These are phyloP conservation scores for Aureobasidium sp. DNA, from an alignment of 2,329 filamentous ascomycete species.

Conservation along the genomic window DNA sequence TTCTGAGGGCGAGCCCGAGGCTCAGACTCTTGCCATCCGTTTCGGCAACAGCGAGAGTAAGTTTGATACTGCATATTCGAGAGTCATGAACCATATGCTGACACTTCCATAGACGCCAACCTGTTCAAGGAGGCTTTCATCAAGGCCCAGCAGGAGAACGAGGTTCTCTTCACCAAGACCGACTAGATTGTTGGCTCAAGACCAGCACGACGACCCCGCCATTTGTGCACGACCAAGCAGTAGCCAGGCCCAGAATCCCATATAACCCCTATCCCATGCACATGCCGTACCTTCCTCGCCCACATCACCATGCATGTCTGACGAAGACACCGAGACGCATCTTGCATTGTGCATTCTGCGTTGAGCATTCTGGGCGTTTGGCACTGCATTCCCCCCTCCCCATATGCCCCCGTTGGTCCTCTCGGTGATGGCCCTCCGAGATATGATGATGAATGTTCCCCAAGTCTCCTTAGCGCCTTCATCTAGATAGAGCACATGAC, in stretches of 20 bases:
- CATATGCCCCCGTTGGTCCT: background rate
- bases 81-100: background rate
- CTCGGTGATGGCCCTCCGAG: background rate
- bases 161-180: conserved; percentile 59
- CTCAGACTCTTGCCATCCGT: conserved; percentile 89
- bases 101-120: conserved; percentile 64
- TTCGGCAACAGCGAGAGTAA: conserved; percentile 96
- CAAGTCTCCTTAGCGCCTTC: conserved; percentile 1
- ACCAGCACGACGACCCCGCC: background rate
- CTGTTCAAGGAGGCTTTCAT: conserved; percentile 96
- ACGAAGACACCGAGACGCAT: conserved; percentile 5
- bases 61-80: conserved; percentile 21
- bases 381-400: conserved; percentile 8
- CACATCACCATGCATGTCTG: background rate
- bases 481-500: conserved; percentile 12
- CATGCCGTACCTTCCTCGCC: conserved; percentile 3
- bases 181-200: background rate
- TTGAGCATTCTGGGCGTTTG: conserved; percentile 15
- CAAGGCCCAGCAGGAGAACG: conserved; percentile 94
- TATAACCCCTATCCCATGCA: background rate
- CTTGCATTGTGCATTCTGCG: background rate
- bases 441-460: conserved; percentile 6
- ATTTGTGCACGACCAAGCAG: conserved; percentile 3
- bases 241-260: conserved; percentile 5
- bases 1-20: conserved; percentile 95